phyloP scores from a whole-genome alignment of 768 basidiomycete species.

The Holtermanniella nyarrowii region DNA sequence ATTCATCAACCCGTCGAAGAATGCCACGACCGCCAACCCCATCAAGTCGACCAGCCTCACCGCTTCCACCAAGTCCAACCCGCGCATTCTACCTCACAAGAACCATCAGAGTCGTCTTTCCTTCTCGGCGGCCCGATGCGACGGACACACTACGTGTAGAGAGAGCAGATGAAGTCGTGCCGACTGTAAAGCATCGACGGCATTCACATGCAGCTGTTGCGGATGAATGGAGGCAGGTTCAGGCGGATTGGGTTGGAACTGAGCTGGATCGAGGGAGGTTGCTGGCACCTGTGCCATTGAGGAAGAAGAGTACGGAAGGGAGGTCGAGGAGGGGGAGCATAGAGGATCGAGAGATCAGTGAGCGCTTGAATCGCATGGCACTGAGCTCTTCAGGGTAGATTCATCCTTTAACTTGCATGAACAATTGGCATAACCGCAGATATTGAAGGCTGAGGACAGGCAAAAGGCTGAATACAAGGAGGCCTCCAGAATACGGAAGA shows the following conservation, averaged over 20 bases:
- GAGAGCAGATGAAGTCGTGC: slow-evolving; percentile 23
- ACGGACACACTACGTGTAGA: slow-evolving; percentile 16
- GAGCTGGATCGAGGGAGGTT: not conserved
- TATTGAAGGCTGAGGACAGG: too few species aligned
- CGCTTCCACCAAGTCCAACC: not conserved
- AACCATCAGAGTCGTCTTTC: slow-evolving; percentile 34
- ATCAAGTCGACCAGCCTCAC: not conserved
- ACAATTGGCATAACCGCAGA: too few species aligned
- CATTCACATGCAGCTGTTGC: slow-evolving; percentile 3
- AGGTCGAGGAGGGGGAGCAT: slow-evolving; percentile 16
- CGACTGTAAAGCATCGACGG: slow-evolving; percentile 20
- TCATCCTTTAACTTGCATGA: too few species aligned
- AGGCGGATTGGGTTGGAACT: slow-evolving; percentile 17
- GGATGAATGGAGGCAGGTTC: slow-evolving; percentile 21
- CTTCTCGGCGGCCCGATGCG: slow-evolving; percentile 12
- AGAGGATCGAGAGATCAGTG: slow-evolving; percentile 29
- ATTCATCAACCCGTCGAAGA: slow-evolving; percentile 9
- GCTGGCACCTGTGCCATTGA: slow-evolving; percentile 2
- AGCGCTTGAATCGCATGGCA: too few species aligned
- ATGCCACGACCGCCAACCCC: not conserved
- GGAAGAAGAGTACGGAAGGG: slow-evolving; percentile 2
- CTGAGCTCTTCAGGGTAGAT: too few species aligned
- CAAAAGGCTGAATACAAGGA: too few species aligned
- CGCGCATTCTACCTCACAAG: slow-evolving; percentile 29
- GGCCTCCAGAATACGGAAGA: too few species aligned